Conservation (phyloP, 352 stramenopile species). For the Phytophthora pini region DNA sequence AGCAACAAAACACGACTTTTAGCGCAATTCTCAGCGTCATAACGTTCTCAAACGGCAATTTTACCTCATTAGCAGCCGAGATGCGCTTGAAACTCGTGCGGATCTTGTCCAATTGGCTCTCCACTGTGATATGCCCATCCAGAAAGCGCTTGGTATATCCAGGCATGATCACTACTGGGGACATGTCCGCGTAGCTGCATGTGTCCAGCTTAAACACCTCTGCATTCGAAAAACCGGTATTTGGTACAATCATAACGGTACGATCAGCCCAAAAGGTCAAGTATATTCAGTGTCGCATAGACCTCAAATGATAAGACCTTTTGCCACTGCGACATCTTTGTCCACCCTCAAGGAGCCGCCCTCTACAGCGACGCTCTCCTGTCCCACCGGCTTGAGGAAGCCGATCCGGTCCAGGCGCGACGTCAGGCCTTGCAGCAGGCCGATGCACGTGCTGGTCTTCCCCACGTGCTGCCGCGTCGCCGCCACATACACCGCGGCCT, state of each 20-base stretch:
- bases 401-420: conserved; percentile 89
- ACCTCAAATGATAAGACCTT: conserved; percentile 64
- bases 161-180: conserved; percentile 94
- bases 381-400: conserved; percentile 97
- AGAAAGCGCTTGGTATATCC: conserved; percentile 97
- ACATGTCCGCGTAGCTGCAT: conserved; percentile 96
- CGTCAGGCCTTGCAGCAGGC: conserved; percentile 93
- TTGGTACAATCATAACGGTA: conserved; percentile 17
- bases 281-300: not conserved
- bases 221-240: conserved; percentile 26
- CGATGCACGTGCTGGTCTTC: conserved; percentile 95
- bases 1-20: conserved; percentile 2
- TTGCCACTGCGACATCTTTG: conserved; percentile 90
- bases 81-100: conserved; percentile 75
- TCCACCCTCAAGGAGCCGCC: conserved; percentile 84
- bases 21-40: not conserved
- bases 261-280: conserved; percentile 5
- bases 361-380: conserved; percentile 89
- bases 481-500: conserved; percentile 80
- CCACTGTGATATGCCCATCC: conserved; percentile 91
- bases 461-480: conserved; percentile 90
- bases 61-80: conserved; percentile 64
- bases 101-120: conserved; percentile 75
- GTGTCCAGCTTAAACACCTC: conserved; percentile 95
- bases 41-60: not conserved